Base-by-base conservation (phyloP, 805 yeast genomes). In the Wickerhamiella musiphila region DNA sequence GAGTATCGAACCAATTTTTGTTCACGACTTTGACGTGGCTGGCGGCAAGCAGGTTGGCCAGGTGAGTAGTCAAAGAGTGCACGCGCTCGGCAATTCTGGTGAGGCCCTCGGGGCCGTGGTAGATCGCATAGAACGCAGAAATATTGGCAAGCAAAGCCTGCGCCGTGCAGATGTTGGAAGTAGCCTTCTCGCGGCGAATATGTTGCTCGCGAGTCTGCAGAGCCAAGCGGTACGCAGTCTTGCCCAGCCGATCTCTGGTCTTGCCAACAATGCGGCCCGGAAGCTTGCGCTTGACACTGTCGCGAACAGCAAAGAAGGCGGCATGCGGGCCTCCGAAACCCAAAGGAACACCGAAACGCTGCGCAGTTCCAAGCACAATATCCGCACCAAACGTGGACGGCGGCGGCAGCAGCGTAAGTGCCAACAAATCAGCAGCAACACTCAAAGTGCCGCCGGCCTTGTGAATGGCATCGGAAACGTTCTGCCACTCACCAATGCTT, bases 281-380 rank as follows among this genome's bases (percentile, higher is more conserved):
- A 54, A 90, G 82, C 56, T 84, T 90, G 52, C 98, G 71, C 51
- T 81, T 79, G 45, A 77, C 65, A 35, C 71, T 66, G 37, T 73
- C 70, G n/a, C 70, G 65, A 25, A 86, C 93, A 6, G 96, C 81
- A 46, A 90, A 84, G 58, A 81, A 90, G 1, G 94, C 98, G 29
- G 98, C 96, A 54, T 90, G 98, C 3, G 98, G 98, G 14, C 98
- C 98, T 49, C 98, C 98, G 52, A 73, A 90, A 5, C 96, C 98
- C 61, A 86, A 69, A 34, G 98, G 96, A 24, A 86, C 95, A 48
- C 98, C 98, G 46, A 90, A 82, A 54, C 98, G 67, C 63, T 90
- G 98, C 4, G 95, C 68, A 6, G 83, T 71, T 29, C 98, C 98
- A 28, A 90, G 61, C 2, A 77, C 94, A 31, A 90, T 77, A 53